These are phyloP conservation scores for Fusarium sp. DNA, from an alignment of 2,329 filamentous ascomycete genomes.

Conservation along the genomic window DNA sequence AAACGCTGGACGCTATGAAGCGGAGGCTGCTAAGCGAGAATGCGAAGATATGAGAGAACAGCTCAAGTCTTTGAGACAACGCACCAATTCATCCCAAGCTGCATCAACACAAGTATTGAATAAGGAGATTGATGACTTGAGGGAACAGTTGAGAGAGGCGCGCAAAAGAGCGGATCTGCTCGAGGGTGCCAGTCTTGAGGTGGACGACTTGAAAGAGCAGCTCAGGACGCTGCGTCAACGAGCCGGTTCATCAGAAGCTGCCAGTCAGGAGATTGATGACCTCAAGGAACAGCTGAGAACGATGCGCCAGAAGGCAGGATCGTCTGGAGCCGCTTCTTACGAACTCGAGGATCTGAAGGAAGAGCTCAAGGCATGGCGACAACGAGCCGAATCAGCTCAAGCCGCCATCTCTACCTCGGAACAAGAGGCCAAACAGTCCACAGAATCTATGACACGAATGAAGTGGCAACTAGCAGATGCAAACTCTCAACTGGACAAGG, in stretches of 20 bases:
- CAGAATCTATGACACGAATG: constrained; percentile 62
- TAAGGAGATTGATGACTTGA: constrained; percentile 45
- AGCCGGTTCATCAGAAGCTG: constrained; percentile 31
- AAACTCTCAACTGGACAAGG: constrained; percentile 66
- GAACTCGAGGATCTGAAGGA: constrained; percentile 35
- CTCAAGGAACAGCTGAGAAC: constrained; percentile 22
- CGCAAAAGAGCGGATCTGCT: constrained; percentile 34
- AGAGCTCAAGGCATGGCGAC: constrained; percentile 46
- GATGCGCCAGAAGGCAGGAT: constrained; percentile 27
- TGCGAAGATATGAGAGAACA: constrained; percentile 46
- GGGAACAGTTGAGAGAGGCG: constrained; percentile 43
- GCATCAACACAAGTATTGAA: constrained; percentile 41
- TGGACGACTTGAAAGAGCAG: constrained; percentile 40
- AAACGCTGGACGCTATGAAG: constrained; percentile 53
- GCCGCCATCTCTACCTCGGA: constrained; percentile 47
- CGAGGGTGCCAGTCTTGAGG: constrained; percentile 45
- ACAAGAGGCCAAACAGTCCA: constrained; percentile 50
- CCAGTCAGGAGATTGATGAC: constrained; percentile 54
- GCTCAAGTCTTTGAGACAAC: constrained; percentile 45
- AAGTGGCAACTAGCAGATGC: constrained; percentile 68
- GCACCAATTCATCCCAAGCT: constrained; percentile 29
- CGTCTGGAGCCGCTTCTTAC: constrained; percentile 42
- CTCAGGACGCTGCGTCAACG: constrained; percentile 42
- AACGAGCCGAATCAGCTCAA: constrained; percentile 42
- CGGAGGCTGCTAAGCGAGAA: constrained; percentile 55